Evolutionary conservation across 2,329 filamentous ascomycete species (phyloP).

Genomic region (Fusarium brevicatenulatum): DNA sequence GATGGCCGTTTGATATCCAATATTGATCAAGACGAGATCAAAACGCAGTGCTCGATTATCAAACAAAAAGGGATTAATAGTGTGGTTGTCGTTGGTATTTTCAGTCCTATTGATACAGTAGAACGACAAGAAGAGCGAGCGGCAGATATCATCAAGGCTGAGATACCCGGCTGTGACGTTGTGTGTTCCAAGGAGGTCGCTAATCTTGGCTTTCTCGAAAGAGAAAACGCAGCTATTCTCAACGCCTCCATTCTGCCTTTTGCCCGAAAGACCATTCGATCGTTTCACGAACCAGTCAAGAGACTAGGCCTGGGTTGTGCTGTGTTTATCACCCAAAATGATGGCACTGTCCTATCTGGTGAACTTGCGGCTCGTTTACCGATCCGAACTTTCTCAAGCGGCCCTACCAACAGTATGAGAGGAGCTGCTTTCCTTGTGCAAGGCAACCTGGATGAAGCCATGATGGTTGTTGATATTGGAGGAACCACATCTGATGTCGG

Average conservation of each 20-base stretch:
- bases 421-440: slow-evolving; percentile 69
- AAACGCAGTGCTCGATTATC: slow-evolving; percentile 52
- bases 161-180: slow-evolving; percentile 56
- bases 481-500: slow-evolving; percentile 75
- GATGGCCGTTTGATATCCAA: slow-evolving; percentile 59
- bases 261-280: slow-evolving; percentile 64
- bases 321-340: slow-evolving; percentile 71
- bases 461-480: slow-evolving; percentile 73
- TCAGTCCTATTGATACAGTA: slow-evolving; percentile 62
- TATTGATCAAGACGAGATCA: slow-evolving; percentile 56
- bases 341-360: slow-evolving; percentile 68
- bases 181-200: slow-evolving; percentile 64
- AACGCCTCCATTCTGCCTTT: slow-evolving; percentile 71
- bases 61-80: slow-evolving; percentile 55
- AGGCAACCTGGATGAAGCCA: slow-evolving; percentile 49
- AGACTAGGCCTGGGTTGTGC: slow-evolving; percentile 62
- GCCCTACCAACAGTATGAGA: slow-evolving; percentile 71
- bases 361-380: slow-evolving; percentile 65
- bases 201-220: slow-evolving; percentile 65
- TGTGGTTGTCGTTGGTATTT: slow-evolving; percentile 61
- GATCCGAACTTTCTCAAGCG: slow-evolving; percentile 70
- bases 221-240: slow-evolving; percentile 72
- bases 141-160: slow-evolving; percentile 53
- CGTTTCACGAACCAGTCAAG: slow-evolving; percentile 63
- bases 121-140: slow-evolving; percentile 61